Base-by-base conservation (phyloP, 2,329 filamentous ascomycete genomes). In the Fusarium acutatum region DNA sequence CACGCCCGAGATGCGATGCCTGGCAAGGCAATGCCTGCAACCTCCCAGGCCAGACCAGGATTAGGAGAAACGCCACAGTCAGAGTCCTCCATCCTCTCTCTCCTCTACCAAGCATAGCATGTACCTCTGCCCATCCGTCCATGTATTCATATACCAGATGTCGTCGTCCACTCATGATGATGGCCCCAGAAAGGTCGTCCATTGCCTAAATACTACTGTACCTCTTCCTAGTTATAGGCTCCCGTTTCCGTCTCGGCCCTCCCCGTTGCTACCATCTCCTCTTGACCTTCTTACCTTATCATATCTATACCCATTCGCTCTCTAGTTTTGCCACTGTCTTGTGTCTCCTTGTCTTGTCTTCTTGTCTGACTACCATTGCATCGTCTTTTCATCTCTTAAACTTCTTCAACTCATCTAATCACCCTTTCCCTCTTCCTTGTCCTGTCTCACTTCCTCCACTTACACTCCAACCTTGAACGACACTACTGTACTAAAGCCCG, bases 131-230 rank as follows among this genome's bases (percentile, higher is more conserved):
- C 69, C 57, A 68, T 67, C 66, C 54, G 24, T 60, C 68, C 46
- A 73, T 65, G 79, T 79, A 77, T 73, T 77, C 64, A 52, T 76
- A 73, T 78, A 74, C 75, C 67, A 50, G 62, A 57, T 63, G 56
- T 58, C 62, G 59, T 73, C 69, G 67, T 77, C 78, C 79, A 81
- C 73, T 79, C 77, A 80, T 65, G 69, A 68, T 65, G 62, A 74
- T 75, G 73, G 72, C 60, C 65, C 72, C 69, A 71, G 64, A 73
- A 72, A 72, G 70, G 65, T 68, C 69, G 62, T 69, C 74, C 62
- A 70, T 74, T 73, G 76, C 69, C 77, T 79, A 78, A 80, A 80
- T 79, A 79, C 75, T 70, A 76, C 71, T 41, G 38, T n/a, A 40
- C 22, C 38, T 40, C 22, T 15, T 20, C 24, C 32, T 57, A 58